phyloP scores from a whole-genome alignment of 2,329 filamentous ascomycete species.

The Westerdykella sp. region DNA sequence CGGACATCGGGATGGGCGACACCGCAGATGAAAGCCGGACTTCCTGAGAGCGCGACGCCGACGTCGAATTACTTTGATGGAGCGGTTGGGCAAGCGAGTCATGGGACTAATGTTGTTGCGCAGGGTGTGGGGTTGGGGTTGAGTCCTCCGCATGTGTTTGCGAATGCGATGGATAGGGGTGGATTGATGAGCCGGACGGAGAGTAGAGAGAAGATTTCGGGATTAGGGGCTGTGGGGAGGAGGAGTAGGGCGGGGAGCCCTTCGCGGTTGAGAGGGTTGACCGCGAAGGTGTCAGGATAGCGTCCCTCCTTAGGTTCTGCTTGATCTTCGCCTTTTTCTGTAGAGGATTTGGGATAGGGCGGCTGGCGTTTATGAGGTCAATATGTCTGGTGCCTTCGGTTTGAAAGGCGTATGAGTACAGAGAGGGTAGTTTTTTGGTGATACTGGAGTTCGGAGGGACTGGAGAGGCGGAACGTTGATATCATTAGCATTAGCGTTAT shows the following conservation, averaged over 20 bases:
- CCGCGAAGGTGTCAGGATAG: conserved; percentile 14
- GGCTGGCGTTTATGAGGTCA: too few species aligned
- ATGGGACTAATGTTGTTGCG: conserved; percentile 15
- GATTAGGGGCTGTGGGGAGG: conserved; percentile 34
- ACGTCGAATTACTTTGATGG: conserved; percentile 15
- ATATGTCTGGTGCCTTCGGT: too few species aligned
- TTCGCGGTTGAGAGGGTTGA: conserved; percentile 25
- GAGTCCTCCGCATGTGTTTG: conserved; percentile 20
- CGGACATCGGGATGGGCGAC: conserved; percentile 62
- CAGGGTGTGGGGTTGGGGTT: conserved; percentile 31
- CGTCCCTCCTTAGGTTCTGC: too few species aligned
- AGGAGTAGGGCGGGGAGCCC: conserved; percentile 43
- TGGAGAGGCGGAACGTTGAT: neutral
- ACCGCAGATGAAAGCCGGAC: conserved; percentile 49
- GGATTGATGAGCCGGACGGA: conserved; percentile 78
- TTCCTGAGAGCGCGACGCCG: conserved; percentile 10
- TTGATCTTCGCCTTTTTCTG: too few species aligned
- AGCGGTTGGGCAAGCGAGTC: neutral
- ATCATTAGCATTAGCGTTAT: neutral
- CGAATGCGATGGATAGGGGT: conserved; percentile 52
- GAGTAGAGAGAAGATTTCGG: conserved; percentile 70
- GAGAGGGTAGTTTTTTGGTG: too few species aligned
- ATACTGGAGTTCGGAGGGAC: neutral
- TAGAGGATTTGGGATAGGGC: too few species aligned
- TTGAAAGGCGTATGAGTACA: too few species aligned